Base-by-base conservation (phyloP, 352 stramenopile species). In the Phytopythium oedochilum region DNA sequence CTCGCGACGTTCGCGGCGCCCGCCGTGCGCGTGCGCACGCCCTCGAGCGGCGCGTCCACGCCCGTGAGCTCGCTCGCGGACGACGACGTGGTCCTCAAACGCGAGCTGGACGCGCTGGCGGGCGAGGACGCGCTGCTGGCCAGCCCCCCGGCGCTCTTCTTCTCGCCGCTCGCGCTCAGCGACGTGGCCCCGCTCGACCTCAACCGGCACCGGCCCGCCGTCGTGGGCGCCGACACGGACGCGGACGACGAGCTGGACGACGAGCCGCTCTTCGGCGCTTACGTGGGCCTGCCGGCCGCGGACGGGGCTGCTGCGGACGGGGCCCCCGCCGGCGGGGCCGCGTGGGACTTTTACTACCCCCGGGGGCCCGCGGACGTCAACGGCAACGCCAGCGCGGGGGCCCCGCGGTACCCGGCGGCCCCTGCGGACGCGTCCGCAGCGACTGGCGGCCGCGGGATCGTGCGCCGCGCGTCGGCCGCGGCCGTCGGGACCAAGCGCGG, bases 211-310 rank as follows among this genome's bases (percentile, higher is more conserved):
- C 20, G 32, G 31, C 48, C 48, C 5, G 48, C 34, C 18, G 32
- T 54, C 12, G 9, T 40, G 5, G 51, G 42, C 35, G 36, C 43
- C 14, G 31, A 42, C 35, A 11, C 35, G 23, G 42, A 48, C 25
- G 42, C 42, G 42, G 42, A 48, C 42, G 42, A 48, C 42, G 42
- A 48, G 42, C 26, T 48, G 29, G 68, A 78, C 28, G 78, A 83
- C n/a, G 71, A 89, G 49, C 61, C 68, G 32, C 67, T 89, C 56
- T 86, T 87, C 39, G 52, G 62, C 18, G 68, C 68, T 17, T 87
- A 83, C 49, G 44, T 68, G 11, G 55, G 55, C 12, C 49, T 15
- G 14, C 56, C 17, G 20, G 39, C 6, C 29, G 48, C 0, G 44
- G 61, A 20, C 18, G 20, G 15, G 40, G 43, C 43, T n/a, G n/a